Evolutionary conservation across 345 rosid genomes (phyloP).

Genomic region (Salix arbutifolia): DNA sequence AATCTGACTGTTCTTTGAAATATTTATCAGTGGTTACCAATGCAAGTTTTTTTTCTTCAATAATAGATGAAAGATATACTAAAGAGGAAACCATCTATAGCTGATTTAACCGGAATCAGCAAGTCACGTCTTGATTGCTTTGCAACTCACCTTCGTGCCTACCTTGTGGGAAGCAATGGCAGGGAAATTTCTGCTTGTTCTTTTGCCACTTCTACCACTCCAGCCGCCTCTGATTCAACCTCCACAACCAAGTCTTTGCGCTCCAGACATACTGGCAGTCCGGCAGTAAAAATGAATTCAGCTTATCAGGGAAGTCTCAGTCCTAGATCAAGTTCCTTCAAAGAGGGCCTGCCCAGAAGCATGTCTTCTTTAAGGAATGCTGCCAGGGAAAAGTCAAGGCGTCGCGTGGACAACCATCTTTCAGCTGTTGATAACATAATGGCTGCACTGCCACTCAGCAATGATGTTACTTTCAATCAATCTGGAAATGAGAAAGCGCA

Average conservation of each 20-base stretch:
- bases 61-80: constrained; percentile 77
- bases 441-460: constrained; percentile 25
- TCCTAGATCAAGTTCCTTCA: constrained; percentile 74
- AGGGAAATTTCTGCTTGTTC: constrained; percentile 25
- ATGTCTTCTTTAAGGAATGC: constrained; percentile 46
- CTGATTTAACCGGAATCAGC: constrained; percentile 85
- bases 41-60: constrained; percentile 2
- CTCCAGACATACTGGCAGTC: constrained; percentile 44
- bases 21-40: not conserved
- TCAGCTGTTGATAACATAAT: constrained; percentile 42
- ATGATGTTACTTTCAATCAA: constrained; percentile 26
- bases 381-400: constrained; percentile 58
- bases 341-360: constrained; percentile 57
- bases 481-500: constrained; percentile 26
- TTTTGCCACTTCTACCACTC: constrained; percentile 18
- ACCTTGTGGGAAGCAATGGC: constrained; percentile 58
- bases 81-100: constrained; percentile 76
- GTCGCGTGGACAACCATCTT: constrained; percentile 53
- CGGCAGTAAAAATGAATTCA: constrained; percentile 38
- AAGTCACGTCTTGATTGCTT: constrained; percentile 82
- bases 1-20: not conserved
- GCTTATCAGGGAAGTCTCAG: constrained; percentile 72
- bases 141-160: constrained; percentile 74
- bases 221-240: constrained; percentile 13
- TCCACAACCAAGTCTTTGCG: constrained; percentile 46